A percentile compares a stretch with the other conserved stretches of the same genome.
phyloP scores from a whole-genome alignment of 495 filamentous ascomycete species.

The Penicillium crystallinum region DNA sequence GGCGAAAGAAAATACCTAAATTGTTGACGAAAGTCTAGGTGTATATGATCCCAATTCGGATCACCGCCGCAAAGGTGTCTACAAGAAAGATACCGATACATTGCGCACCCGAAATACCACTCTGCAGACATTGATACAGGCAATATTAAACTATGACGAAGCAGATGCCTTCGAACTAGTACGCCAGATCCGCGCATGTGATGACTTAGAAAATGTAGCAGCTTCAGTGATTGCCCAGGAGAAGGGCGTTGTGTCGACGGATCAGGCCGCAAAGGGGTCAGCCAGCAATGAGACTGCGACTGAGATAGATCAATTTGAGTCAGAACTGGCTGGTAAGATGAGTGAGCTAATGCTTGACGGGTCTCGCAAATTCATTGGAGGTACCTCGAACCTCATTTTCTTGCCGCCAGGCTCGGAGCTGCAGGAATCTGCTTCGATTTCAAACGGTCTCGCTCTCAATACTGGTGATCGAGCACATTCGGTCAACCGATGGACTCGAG shows the following conservation, averaged over 20 bases:
- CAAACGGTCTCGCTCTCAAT: conserved; percentile 15
- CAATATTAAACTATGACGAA: conserved; percentile 77
- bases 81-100: conserved; percentile 89
- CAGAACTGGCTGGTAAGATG: conserved; percentile 86
- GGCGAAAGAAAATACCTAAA: not conserved
- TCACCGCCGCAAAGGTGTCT: conserved; percentile 92
- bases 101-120: conserved; percentile 84
- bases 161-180: conserved; percentile 79
- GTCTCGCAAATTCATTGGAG: conserved; percentile 86
- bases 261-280: conserved; percentile 10
- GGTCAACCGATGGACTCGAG: conserved; percentile 78
- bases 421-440: conserved; percentile 37
- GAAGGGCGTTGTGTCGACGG: conserved; percentile 26
- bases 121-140: conserved; percentile 85
- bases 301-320: conserved; percentile 63
- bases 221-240: conserved; percentile 65
- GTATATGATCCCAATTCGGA: conserved; percentile 95
- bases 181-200: conserved; percentile 82
- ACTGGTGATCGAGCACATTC: conserved; percentile 30
- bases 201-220: conserved; percentile 85
- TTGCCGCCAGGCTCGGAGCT: conserved; percentile 53
- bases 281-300: conserved; percentile 26
- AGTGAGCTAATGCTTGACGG: conserved; percentile 88
- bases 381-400: conserved; percentile 90
- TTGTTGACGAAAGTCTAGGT: conserved; percentile 30